A percentile compares a stretch with the other conserved stretches of the same genome.
phyloP scores from a whole-genome alignment of 2,329 filamentous ascomycete genomes.

The Cytospora piceae region DNA sequence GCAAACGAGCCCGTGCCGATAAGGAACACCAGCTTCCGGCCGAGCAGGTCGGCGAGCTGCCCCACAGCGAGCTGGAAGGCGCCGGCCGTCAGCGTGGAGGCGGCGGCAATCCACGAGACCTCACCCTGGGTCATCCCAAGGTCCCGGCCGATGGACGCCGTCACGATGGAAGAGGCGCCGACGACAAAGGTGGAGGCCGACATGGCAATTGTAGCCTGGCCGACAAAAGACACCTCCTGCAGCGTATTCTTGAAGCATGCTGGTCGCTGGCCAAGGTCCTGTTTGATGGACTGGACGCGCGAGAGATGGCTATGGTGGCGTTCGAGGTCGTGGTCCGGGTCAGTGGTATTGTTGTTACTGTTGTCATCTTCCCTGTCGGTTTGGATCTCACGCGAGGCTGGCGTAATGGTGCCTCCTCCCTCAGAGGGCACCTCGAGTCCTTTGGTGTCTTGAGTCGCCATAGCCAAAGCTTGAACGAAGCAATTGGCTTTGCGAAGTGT shows the following conservation, averaged over 20 bases:
- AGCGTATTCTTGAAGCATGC: constrained; percentile 64
- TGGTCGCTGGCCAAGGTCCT: constrained; percentile 47
- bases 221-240: constrained; percentile 67
- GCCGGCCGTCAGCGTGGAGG: constrained; percentile 65
- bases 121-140: constrained; percentile 66
- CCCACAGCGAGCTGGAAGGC: constrained; percentile 70
- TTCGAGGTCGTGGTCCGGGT: neutral
- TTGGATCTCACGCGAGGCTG: constrained; percentile 3
- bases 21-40: constrained; percentile 64
- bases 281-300: constrained; percentile 28
- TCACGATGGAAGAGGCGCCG: constrained; percentile 64
- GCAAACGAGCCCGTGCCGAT: constrained; percentile 62
- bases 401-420: constrained; percentile 15
- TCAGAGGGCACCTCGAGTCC: neutral
- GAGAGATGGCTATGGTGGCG: constrained; percentile 11
- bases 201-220: constrained; percentile 69
- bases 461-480: neutral
- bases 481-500: neutral
- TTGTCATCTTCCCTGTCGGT: neutral
- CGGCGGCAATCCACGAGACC: constrained; percentile 69
- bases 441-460: neutral
- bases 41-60: constrained; percentile 67
- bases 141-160: constrained; percentile 61
- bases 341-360: constrained; percentile 2
- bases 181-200: constrained; percentile 63